phyloP scores from a whole-genome alignment of 2,329 filamentous ascomycete genomes.

The Pezicula neosporulosa region DNA sequence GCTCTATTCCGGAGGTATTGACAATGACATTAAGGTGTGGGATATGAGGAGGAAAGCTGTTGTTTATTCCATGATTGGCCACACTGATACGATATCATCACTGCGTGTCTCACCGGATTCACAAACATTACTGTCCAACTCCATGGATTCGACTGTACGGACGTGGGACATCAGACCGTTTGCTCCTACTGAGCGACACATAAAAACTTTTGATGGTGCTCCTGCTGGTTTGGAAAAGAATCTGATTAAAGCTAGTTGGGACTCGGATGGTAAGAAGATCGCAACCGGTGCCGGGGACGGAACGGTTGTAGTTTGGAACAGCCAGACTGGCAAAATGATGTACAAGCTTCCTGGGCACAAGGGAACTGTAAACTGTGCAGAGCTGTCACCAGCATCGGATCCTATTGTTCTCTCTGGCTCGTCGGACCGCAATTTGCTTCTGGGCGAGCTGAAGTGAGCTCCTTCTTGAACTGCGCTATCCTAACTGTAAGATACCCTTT shows the following conservation, averaged over 20 bases:
- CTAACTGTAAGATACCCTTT: background rate
- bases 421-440: slow-evolving; percentile 80
- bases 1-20: slow-evolving; percentile 90
- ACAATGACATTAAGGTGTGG: slow-evolving; percentile 97
- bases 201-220: slow-evolving; percentile 91
- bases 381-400: slow-evolving; percentile 81
- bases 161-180: slow-evolving; percentile 98
- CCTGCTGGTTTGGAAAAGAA: slow-evolving; percentile 87
- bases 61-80: slow-evolving; percentile 83
- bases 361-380: slow-evolving; percentile 90
- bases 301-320: slow-evolving; percentile 88
- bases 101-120: slow-evolving; percentile 90
- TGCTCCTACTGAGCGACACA: slow-evolving; percentile 79
- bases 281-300: slow-evolving; percentile 88
- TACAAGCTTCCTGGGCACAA: slow-evolving; percentile 96
- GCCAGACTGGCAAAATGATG: slow-evolving; percentile 79
- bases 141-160: slow-evolving; percentile 88
- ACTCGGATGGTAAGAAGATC: slow-evolving; percentile 78
- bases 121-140: slow-evolving; percentile 84
- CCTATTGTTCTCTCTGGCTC: slow-evolving; percentile 85
- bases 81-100: slow-evolving; percentile 89
- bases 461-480: background rate
- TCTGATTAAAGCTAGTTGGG: slow-evolving; percentile 86
- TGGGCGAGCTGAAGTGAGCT: slow-evolving; percentile 72
- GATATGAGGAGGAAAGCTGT: slow-evolving; percentile 89